Percentiles rank a stretch among this genome's conserved stretches.
Conservation (phyloP, 257 asterid species). For the Gardenia jasminoides region DNA sequence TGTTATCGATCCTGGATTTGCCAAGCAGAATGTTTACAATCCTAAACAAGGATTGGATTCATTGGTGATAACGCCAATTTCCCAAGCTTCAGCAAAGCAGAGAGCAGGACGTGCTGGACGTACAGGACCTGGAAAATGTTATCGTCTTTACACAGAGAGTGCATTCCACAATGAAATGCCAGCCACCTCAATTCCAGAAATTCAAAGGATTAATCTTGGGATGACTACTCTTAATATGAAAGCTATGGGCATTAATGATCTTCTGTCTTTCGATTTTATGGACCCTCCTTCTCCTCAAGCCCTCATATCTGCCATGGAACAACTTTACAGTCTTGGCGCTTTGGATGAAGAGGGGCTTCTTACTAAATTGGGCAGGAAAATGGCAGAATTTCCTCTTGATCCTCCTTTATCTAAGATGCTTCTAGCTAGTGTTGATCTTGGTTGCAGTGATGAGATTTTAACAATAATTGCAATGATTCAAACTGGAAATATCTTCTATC, state of each 20-base stretch:
- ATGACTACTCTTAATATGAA: constrained; percentile 76
- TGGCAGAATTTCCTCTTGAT: constrained; percentile 97
- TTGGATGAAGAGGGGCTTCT: constrained; percentile 92
- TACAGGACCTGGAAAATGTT: constrained; percentile 94
- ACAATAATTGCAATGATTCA: constrained; percentile 93
- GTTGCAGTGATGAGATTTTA: constrained; percentile 90
- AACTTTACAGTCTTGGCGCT: constrained; percentile 89
- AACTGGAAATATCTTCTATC: constrained; percentile 85
- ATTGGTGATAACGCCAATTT: constrained; percentile 87
- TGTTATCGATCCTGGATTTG: constrained; percentile 93
- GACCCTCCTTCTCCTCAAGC: constrained; percentile 97
- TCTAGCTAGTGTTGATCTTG: constrained; percentile 90
- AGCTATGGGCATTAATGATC: constrained; percentile 95
- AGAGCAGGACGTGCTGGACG: constrained; percentile 95
- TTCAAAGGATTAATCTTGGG: constrained; percentile 94
- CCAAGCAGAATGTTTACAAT: constrained; percentile 94
- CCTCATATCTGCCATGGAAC: constrained; percentile 92
- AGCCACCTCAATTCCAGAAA: constrained; percentile 85
- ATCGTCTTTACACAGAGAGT: constrained; percentile 91
- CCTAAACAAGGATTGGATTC: constrained; percentile 94
- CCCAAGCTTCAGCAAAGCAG: constrained; percentile 98
- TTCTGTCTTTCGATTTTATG: constrained; percentile 88
- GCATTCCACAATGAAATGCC: constrained; percentile 98
- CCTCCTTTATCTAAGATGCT: constrained; percentile 94
- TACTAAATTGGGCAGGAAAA: constrained; percentile 87